phyloP scores from a whole-genome alignment of 306 rosid species.

The Cucumis sativus region Cucumber_9930_V3 NC_026657.2:39659001-39659500 shows the following conservation, averaged over 20 bases:
- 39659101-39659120: conserved; percentile 2
- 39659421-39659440: conserved; percentile 16
- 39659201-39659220: no score
- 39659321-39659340: not conserved
- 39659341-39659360: not conserved
- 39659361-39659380: no score
- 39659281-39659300: no score
- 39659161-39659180: not conserved
- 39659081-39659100: no score
- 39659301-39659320: no score
- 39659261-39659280: no score
- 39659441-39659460: conserved; percentile 34
- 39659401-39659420: not conserved
- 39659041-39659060: not conserved
- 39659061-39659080: not conserved
- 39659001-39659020: not conserved
- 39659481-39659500: conserved; percentile 37
- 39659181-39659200: not conserved
- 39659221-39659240: not conserved
- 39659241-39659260: not conserved
- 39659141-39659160: conserved; percentile 6
- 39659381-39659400: conserved; percentile 4
- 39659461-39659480: conserved; percentile 31
- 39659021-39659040: not conserved
- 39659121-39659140: conserved; percentile 1